Percentiles rank a stretch among this genome's conserved stretches.
Conservation (phyloP, 2,329 filamentous ascomycete species). For the Zasmidium angulare region DNA sequence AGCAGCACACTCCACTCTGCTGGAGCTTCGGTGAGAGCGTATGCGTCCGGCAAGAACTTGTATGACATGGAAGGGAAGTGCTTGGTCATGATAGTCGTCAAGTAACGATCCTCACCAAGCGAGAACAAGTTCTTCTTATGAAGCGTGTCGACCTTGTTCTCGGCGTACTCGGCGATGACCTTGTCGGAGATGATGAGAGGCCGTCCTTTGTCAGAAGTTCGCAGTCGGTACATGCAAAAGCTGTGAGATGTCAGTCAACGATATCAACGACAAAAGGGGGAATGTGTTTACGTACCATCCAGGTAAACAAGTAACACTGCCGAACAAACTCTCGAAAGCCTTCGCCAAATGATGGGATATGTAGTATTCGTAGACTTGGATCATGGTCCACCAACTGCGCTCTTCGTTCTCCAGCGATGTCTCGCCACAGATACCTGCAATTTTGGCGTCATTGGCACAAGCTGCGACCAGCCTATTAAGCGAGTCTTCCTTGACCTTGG, state of each 20-base stretch:
- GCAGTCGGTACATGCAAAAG: slow-evolving; percentile 98
- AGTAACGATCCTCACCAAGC: slow-evolving; percentile 92
- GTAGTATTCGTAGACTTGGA: slow-evolving; percentile 99
- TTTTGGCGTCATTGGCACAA: slow-evolving; percentile 91
- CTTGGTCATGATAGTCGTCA: slow-evolving; percentile 97
- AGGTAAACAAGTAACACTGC: slow-evolving; percentile 96
- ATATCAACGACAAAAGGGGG: slow-evolving; percentile 7
- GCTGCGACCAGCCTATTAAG: slow-evolving; percentile 89
- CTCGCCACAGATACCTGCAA: slow-evolving; percentile 96
- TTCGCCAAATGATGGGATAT: slow-evolving; percentile 97
- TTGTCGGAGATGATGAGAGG: slow-evolving; percentile 90
- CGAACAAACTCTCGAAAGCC: slow-evolving; percentile 96
- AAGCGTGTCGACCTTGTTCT: slow-evolving; percentile 87
- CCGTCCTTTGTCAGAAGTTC: slow-evolving; percentile 90
- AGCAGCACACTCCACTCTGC: slow-evolving; percentile 91
- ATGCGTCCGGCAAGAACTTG: slow-evolving; percentile 93
- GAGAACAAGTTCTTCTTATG: slow-evolving; percentile 93
- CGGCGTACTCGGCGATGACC: slow-evolving; percentile 83
- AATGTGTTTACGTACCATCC: slow-evolving; percentile 75
- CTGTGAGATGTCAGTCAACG: slow-evolving; percentile 61
- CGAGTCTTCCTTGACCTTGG: slow-evolving; percentile 86
- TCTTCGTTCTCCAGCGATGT: slow-evolving; percentile 96
- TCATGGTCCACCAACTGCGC: slow-evolving; percentile 98
- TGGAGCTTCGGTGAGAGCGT: slow-evolving; percentile 88
- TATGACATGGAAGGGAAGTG: slow-evolving; percentile 94